phyloP scores from a whole-genome alignment of 2,329 filamentous ascomycete species.

The Botrytis galanthina region DNA sequence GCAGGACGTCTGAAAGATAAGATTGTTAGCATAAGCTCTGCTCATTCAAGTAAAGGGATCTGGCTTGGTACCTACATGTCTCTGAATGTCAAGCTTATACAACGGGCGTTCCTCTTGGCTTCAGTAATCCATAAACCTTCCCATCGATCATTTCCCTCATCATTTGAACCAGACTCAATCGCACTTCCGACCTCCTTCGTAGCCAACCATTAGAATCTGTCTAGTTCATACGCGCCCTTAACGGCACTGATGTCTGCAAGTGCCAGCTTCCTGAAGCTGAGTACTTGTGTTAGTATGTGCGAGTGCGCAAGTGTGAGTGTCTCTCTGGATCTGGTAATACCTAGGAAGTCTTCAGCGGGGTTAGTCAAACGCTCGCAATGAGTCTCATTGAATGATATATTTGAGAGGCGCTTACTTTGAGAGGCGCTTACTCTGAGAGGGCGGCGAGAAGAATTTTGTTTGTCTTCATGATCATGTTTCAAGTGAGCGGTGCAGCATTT shows the following conservation, averaged over 20 bases:
- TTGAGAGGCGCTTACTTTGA: neutral
- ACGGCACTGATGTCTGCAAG: neutral
- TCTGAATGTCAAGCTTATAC: neutral
- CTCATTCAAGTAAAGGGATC: neutral
- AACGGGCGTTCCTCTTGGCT: neutral
- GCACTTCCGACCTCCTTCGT: neutral
- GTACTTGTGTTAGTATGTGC: neutral
- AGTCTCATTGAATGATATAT: neutral
- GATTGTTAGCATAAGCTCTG: neutral
- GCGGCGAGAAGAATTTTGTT: neutral
- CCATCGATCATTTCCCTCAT: neutral
- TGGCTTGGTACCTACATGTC: too few species aligned
- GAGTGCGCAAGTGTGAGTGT: neutral
- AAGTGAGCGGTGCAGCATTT: accelerated
- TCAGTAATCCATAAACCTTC: neutral
- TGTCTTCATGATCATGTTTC: neutral
- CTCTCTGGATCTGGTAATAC: accelerated
- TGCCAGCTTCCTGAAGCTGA: accelerated
- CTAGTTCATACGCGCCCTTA: neutral
- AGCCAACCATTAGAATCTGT: neutral
- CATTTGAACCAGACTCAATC: neutral
- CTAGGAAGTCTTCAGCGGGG: neutral
- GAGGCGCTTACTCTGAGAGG: neutral
- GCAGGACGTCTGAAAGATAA: neutral
- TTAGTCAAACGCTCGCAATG: neutral